These are phyloP conservation scores for Fusarium continuum DNA, from an alignment of 2,329 filamentous ascomycete species.

Conservation along the genomic window DNA sequence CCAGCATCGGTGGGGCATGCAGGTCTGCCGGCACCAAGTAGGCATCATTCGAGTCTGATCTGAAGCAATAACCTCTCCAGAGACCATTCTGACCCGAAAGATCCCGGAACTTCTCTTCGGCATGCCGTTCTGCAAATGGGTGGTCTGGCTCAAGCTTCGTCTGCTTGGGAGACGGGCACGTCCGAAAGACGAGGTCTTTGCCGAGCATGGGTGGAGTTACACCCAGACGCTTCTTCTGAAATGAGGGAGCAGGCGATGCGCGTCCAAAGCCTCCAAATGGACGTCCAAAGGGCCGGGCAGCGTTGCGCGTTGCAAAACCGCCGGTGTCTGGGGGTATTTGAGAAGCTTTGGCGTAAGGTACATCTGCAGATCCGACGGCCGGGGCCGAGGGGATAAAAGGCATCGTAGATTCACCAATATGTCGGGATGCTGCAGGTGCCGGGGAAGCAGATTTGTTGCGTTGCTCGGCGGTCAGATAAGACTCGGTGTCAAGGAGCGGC, in stretches of 20 bases:
- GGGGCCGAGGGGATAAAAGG: conserved; percentile 38
- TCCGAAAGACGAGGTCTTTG: conserved; percentile 79
- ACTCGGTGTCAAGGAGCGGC: conserved; percentile 38
- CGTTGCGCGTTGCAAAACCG: conserved; percentile 47
- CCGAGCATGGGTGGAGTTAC: conserved; percentile 89
- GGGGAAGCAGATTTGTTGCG: conserved; percentile 33
- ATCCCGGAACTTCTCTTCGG: conserved; percentile 62
- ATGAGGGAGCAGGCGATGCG: conserved; percentile 48
- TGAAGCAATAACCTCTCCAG: conserved; percentile 78
- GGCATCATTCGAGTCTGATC: conserved; percentile 49
- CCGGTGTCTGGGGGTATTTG: conserved; percentile 54
- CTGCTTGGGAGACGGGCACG: conserved; percentile 82
- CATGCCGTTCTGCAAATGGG: conserved; percentile 60
- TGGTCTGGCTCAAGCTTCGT: conserved; percentile 86
- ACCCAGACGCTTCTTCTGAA: conserved; percentile 59
- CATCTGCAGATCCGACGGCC: conserved; percentile 31
- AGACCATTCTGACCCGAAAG: conserved; percentile 70
- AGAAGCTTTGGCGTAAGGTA: conserved; percentile 42
- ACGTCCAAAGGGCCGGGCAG: conserved; percentile 52
- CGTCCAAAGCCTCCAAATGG: conserved; percentile 55
- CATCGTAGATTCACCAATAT: conserved; percentile 41
- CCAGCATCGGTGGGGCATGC: conserved; percentile 59
- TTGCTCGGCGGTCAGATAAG: conserved; percentile 32
- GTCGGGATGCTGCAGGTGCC: conserved; percentile 31
- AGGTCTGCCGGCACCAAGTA: conserved; percentile 55